A percentile compares a stretch with the other conserved stretches of the same genome.
Conservation (phyloP, 768 basidiomycete species). For the Paxillus ammoniavirescens region DNA sequence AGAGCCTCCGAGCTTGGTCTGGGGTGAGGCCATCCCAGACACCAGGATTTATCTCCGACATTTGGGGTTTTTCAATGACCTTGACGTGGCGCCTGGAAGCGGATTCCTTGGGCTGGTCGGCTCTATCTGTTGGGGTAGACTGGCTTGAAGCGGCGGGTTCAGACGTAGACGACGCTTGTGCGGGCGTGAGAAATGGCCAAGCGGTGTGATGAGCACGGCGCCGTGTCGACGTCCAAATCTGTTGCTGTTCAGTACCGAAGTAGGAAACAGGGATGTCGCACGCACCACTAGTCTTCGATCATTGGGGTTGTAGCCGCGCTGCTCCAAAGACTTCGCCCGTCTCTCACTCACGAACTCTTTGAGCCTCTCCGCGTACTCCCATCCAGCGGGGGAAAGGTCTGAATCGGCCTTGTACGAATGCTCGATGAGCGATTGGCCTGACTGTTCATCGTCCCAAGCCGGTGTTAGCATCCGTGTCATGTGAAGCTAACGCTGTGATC, state of each 20-base stretch:
- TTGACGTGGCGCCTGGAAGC: conserved; percentile 53
- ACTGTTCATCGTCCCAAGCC: conserved; percentile 43
- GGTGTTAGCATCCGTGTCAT: not conserved
- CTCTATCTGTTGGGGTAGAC: not conserved
- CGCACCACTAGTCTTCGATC: conserved; percentile 68
- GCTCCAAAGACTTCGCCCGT: conserved; percentile 71
- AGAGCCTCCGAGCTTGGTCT: conserved; percentile 84
- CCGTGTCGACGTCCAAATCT: conserved; percentile 98
- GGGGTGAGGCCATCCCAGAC: conserved; percentile 96
- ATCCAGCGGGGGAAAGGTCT: conserved; percentile 90
- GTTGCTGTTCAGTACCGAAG: not conserved
- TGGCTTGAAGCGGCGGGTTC: conserved; percentile 5
- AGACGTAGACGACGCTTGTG: conserved; percentile 16
- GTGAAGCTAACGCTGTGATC: conserved; percentile 22
- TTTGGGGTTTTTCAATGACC: conserved; percentile 93
- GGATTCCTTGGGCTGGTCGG: conserved; percentile 2
- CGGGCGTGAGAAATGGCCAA: conserved; percentile 78
- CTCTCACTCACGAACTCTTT: conserved; percentile 89
- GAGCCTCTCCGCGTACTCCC: conserved; percentile 90
- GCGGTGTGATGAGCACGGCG: conserved; percentile 92
- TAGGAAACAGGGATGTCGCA: conserved; percentile 3
- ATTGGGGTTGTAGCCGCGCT: conserved; percentile 60
- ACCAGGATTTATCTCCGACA: conserved; percentile 97
- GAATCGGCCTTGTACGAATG: conserved; percentile 99
- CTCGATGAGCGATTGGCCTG: conserved; percentile 97